Evolutionary conservation across 176 grass and related monocot species (phyloP), one percentile per base, ranked within the genome.

Genomic region (Paspalum vaginatum): DNA sequence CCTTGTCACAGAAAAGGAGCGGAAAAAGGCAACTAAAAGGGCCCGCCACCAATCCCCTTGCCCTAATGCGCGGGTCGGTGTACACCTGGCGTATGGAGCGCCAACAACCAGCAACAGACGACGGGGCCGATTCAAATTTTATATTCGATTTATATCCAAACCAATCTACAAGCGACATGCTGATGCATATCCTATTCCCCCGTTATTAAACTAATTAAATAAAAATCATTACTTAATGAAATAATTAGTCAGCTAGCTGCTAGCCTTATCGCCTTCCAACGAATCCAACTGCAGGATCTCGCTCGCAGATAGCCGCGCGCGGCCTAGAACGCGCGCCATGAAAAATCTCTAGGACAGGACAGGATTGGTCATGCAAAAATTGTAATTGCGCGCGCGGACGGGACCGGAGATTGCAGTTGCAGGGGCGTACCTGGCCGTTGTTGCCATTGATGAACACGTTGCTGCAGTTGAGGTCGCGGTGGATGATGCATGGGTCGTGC

Each of bases 371-470:
- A n/a, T n/a, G n/a, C n/a, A n/a, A n/a, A n/a, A n/a, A n/a, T n/a
- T n/a, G n/a, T n/a, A n/a, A n/a, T n/a, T n/a, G n/a, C n/a, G n/a
- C n/a, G n/a, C n/a, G n/a, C n/a, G n/a, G n/a, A 32, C 32, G 32
- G 32, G 32, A n/a, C n/a, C n/a, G n/a, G 32, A 32, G 32, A 32
- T 32, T 32, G 32, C 32, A 5, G 14, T n/a, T n/a, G n/a, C 9
- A 10, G 7, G 10, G 82, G 0, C 0, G 5, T 49, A 98, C 95
- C 92, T 98, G 85, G n/a, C 96, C 96, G 16, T 86, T 83, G 85
- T 98, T 98, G 81, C 96, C 96, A 63, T 98, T 98, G 88, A 98
- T 98, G 90, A 98, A 98, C 26, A 98, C 87, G 77, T 98, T 98
- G 78, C 92, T 95, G 84, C 96, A 99, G 66, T 99, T 99, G 76